These are phyloP conservation scores for Cordyceps sp. DNA, from an alignment of 2,329 filamentous ascomycete species.

Conservation along the genomic window DNA sequence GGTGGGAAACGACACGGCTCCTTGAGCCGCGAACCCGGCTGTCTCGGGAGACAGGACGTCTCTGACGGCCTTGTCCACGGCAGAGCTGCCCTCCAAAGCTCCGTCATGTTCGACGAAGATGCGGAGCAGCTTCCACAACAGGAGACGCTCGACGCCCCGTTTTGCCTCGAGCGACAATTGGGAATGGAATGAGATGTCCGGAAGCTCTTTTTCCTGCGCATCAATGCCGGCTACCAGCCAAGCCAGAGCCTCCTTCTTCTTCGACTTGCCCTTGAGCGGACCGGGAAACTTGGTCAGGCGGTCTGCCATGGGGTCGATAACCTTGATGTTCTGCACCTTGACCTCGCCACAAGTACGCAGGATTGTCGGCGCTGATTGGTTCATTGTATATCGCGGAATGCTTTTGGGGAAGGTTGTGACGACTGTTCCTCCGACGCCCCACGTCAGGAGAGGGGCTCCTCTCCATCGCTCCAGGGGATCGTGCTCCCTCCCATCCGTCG, in stretches of 20 bases:
- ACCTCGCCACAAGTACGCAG: constrained; percentile 72
- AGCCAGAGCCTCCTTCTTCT: constrained; percentile 79
- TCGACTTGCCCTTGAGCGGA: constrained; percentile 72
- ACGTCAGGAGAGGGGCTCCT: constrained; percentile 71
- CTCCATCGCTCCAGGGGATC: constrained; percentile 84
- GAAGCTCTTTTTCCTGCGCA: constrained; percentile 44
- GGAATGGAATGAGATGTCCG: constrained; percentile 29
- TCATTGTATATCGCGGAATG: constrained; percentile 70
- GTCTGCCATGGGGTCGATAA: constrained; percentile 55
- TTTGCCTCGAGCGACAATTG: constrained; percentile 46
- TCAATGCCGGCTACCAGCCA: constrained; percentile 74
- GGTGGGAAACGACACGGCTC: constrained; percentile 9
- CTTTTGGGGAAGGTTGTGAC: constrained; percentile 80
- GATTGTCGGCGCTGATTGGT: constrained; percentile 56
- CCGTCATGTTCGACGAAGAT: constrained; percentile 81
- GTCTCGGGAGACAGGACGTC: constrained; percentile 51
- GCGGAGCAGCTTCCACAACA: constrained; percentile 77
- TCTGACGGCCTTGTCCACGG: constrained; percentile 59
- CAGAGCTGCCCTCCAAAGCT: constrained; percentile 52
- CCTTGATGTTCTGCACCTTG: constrained; percentile 58
- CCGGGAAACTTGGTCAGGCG: constrained; percentile 72
- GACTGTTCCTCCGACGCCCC: constrained; percentile 73
- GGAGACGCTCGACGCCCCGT: constrained; percentile 58
- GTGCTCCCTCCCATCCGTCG: constrained; percentile 47
- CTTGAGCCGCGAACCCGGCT: constrained; percentile 9